Evolutionary conservation across 2,329 filamentous ascomycete species (phyloP).

Genomic region (Thielaviopsis punctulata): DNA sequence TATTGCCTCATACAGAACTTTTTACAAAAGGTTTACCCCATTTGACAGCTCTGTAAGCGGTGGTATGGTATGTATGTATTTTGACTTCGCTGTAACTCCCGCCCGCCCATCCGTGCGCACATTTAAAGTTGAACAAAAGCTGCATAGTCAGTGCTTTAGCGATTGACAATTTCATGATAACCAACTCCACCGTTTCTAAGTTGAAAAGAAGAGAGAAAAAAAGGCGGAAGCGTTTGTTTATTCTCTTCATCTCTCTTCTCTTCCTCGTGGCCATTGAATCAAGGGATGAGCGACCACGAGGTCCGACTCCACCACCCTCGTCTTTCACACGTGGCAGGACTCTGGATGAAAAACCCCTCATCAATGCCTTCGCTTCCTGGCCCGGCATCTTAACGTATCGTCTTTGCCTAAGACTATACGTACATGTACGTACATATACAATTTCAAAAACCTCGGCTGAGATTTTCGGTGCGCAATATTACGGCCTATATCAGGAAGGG

Average conservation of each 20-base stretch:
- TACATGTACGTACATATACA: no score
- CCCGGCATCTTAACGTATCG: no score
- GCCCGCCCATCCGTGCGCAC: not conserved
- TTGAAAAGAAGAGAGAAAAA: no score
- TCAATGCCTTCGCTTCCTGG: no score
- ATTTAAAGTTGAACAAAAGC: not conserved
- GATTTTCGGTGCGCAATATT: no score
- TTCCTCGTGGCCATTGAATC: not conserved
- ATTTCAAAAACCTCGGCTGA: no score
- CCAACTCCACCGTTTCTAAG: no score
- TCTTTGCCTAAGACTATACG: no score
- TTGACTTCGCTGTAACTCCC: not conserved
- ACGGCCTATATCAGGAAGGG: no score
- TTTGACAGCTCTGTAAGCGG: not conserved
- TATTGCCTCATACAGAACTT: not conserved
- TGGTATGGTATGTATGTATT: no score
- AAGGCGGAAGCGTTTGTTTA: no score
- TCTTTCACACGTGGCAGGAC: not conserved
- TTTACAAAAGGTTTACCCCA: not conserved
- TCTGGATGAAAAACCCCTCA: not conserved
- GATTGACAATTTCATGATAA: not conserved
- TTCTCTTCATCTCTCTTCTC: not conserved
- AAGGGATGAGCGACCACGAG: not conserved
- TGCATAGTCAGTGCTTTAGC: not conserved
- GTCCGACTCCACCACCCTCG: not conserved